These are phyloP conservation scores for Lachancea waltii DNA, from an alignment of 805 yeast species.

Conservation along the genomic window DNA sequence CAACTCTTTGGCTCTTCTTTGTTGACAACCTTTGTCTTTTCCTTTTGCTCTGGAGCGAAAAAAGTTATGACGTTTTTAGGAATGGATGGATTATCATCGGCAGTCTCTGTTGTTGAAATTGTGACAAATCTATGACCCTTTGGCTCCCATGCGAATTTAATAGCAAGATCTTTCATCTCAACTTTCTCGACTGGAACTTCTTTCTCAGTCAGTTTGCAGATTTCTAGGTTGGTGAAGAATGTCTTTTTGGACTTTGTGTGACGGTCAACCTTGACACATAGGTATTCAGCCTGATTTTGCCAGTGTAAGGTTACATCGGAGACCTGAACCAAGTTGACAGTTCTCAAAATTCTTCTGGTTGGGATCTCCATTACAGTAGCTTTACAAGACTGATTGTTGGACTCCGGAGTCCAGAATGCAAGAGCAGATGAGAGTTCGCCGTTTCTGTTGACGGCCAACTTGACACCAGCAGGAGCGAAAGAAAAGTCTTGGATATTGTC, in stretches of 20 bases:
- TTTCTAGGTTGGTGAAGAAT: constrained; percentile 82
- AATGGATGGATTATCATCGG: constrained; percentile 52
- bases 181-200: constrained; percentile 92
- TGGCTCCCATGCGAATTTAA: constrained; percentile 95
- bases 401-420: constrained; percentile 97
- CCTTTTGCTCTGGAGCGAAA: constrained; percentile 69
- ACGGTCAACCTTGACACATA: constrained; percentile 94
- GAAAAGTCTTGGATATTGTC: constrained; percentile 86
- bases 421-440: constrained; percentile 59
- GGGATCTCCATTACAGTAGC: constrained; percentile 88
- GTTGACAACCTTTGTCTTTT: constrained; percentile 42
- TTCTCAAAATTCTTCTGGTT: constrained; percentile 73
- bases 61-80: constrained; percentile 63
- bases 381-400: constrained; percentile 86
- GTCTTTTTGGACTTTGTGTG: constrained; percentile 95
- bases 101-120: constrained; percentile 54
- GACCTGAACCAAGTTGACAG: constrained; percentile 91
- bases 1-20: constrained; percentile 42
- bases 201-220: constrained; percentile 79
- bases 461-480: constrained; percentile 87
- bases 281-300: constrained; percentile 79
- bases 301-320: constrained; percentile 85
- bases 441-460: constrained; percentile 50
- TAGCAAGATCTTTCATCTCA: constrained; percentile 83
- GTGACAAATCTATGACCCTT: constrained; percentile 78